Conservation (phyloP, 495 filamentous ascomycete species). For the Aspergillus funiculosus region DNA sequence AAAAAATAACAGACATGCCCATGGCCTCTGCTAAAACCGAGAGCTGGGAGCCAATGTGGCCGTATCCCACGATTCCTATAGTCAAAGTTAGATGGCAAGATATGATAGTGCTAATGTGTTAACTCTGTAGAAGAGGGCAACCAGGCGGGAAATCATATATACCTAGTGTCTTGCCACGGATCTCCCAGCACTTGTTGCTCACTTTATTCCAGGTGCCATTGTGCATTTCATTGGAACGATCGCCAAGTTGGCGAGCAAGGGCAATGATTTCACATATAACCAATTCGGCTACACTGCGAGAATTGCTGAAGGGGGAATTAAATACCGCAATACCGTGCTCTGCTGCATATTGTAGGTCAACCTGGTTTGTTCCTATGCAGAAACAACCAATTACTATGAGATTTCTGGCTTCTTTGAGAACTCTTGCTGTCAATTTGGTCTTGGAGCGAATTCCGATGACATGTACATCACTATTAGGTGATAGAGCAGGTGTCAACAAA, state of each 20-base stretch:
- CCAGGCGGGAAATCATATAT: constrained; percentile 16
- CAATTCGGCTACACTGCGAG: constrained; percentile 90
- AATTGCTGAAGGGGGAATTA: constrained; percentile 98
- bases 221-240: constrained; percentile 94
- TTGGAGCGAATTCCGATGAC: constrained; percentile 98
- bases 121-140: not conserved
- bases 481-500: constrained; percentile 9
- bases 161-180: constrained; percentile 95
- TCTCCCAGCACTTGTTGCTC: constrained; percentile 92
- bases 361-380: constrained; percentile 98
- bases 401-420: constrained; percentile 84
- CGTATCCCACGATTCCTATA: constrained; percentile 87
- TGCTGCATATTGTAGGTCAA: constrained; percentile 88
- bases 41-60: constrained; percentile 94
- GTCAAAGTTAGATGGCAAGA: constrained; percentile 3
- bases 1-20: constrained; percentile 96
- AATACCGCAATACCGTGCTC: constrained; percentile 93
- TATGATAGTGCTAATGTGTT: not conserved
- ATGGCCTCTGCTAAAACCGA: constrained; percentile 95
- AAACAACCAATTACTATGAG: constrained; percentile 96
- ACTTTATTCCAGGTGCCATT: constrained; percentile 97
- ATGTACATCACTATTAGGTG: constrained; percentile 69
- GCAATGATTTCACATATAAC: constrained; percentile 91
- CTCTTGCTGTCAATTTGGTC: constrained; percentile 82
- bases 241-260: constrained; percentile 85